These are phyloP conservation scores for Dalbergia cultrata DNA, from an alignment of 306 rosid genomes.

Conservation along the genomic window DNA sequence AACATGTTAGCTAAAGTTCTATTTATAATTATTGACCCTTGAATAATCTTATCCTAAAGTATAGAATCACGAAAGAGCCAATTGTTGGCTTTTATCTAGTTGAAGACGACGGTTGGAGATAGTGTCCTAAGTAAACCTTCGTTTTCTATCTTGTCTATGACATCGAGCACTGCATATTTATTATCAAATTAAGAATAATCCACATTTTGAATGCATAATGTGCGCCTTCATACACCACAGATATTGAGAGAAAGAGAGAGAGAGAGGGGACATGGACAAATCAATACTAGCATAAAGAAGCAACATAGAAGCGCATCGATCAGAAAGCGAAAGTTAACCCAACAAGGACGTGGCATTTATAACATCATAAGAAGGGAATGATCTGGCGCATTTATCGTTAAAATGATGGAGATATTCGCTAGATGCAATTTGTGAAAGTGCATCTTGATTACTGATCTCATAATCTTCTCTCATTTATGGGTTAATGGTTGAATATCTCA, in stretches of 20 bases:
- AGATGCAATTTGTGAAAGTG: no score
- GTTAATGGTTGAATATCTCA: no score
- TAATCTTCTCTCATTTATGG: no score
- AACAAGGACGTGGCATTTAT: slow-evolving; percentile 47
- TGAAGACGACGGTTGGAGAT: slow-evolving; percentile 9
- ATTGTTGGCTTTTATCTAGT: slow-evolving; percentile 23
- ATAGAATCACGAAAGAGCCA: slow-evolving; percentile 29
- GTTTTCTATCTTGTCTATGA: neutral
- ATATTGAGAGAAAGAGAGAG: neutral
- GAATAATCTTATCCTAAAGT: neutral
- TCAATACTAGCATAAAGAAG: slow-evolving; percentile 14
- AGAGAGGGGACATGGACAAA: slow-evolving; percentile 37
- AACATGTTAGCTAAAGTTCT: neutral
- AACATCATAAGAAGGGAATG: neutral
- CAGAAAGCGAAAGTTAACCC: slow-evolving; percentile 64
- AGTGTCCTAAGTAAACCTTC: slow-evolving; percentile 3
- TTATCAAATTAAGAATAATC: slow-evolving; percentile 17
- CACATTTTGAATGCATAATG: slow-evolving; percentile 34
- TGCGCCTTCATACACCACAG: slow-evolving; percentile 52
- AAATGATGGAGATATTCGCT: neutral
- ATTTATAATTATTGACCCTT: slow-evolving; percentile 13
- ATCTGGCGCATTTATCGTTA: no score
- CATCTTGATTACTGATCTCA: no score
- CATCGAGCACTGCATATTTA: neutral
- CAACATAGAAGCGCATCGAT: slow-evolving; percentile 30